Evolutionary conservation across 176 grass and related monocot genomes (phyloP).

Genomic region (Aegilops tauschii): DNA sequence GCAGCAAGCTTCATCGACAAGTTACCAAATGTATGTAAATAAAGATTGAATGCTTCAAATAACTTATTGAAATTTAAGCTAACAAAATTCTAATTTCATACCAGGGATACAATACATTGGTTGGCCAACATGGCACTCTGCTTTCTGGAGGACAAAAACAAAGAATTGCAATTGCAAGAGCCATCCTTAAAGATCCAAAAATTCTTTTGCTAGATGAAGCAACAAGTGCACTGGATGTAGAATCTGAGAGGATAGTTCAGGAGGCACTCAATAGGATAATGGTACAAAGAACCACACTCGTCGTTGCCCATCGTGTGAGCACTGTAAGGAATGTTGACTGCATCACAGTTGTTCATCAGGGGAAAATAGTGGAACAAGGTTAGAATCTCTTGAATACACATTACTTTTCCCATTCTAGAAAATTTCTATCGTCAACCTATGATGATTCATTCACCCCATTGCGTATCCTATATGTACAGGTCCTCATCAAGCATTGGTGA

Average conservation of each 20-base stretch:
- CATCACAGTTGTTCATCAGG: slow-evolving; percentile 71
- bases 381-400: not conserved
- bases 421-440: not conserved
- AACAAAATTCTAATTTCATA: slow-evolving; percentile 9
- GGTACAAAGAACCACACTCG: slow-evolving; percentile 66
- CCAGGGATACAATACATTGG: slow-evolving; percentile 85
- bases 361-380: slow-evolving; percentile 90
- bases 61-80: not conserved
- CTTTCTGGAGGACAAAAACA: slow-evolving; percentile 95
- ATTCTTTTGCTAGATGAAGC: slow-evolving; percentile 91
- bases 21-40: slow-evolving; percentile 48
- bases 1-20: slow-evolving; percentile 64
- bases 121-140: slow-evolving; percentile 77
- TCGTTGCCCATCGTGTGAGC: slow-evolving; percentile 82
- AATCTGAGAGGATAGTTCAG: slow-evolving; percentile 83
- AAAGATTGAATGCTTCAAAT: not conserved
- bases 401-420: slow-evolving; percentile 7
- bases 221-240: slow-evolving; percentile 84
- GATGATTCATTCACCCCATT: not conserved
- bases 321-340: slow-evolving; percentile 73
- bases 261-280: slow-evolving; percentile 77
- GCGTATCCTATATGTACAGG: slow-evolving; percentile 37
- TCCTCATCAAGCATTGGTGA: slow-evolving; percentile 66
- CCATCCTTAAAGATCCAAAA: slow-evolving; percentile 76
- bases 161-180: slow-evolving; percentile 86